These are phyloP conservation scores for Balakata baccata DNA, from an alignment of 345 rosid genomes.

Conservation along the genomic window DNA sequence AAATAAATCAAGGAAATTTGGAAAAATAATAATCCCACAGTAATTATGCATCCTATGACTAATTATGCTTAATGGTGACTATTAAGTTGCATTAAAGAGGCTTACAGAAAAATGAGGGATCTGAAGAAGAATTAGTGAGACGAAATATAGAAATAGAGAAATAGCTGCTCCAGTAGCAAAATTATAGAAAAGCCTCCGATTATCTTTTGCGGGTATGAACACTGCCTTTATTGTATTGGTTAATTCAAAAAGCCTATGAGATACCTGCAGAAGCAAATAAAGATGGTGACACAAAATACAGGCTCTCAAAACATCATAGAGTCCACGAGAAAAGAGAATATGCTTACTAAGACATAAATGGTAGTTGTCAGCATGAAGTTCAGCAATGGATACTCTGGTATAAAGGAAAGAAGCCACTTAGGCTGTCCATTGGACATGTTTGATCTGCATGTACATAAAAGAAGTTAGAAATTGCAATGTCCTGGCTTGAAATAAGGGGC, in stretches of 20 bases:
- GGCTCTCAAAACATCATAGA: neutral
- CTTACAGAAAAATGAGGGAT: constrained; percentile 71
- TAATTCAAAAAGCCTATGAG: constrained; percentile 73
- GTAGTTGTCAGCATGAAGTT: constrained; percentile 96
- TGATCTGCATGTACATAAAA: constrained; percentile 49
- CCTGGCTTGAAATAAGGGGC: neutral
- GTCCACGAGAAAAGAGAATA: neutral
- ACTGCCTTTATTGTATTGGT: constrained; percentile 69
- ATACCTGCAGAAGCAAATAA: constrained; percentile 49
- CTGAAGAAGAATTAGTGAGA: constrained; percentile 71
- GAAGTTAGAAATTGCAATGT: constrained; percentile 7
- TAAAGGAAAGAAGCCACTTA: constrained; percentile 89
- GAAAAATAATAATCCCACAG: neutral
- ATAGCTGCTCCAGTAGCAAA: constrained; percentile 59
- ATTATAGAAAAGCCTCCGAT: constrained; percentile 58
- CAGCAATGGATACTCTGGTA: constrained; percentile 86
- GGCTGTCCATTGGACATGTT: constrained; percentile 90
- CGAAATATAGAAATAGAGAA: constrained; percentile 49
- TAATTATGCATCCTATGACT: neutral
- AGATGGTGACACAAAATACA: constrained; percentile 4
- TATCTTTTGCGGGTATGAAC: constrained; percentile 76
- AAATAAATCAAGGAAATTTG: neutral
- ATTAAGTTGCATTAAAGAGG: neutral
- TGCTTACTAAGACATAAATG: constrained; percentile 71
- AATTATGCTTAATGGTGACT: neutral